phyloP scores from a whole-genome alignment of 75 land plant species.

The Pinus tabuliformis region DNA sequence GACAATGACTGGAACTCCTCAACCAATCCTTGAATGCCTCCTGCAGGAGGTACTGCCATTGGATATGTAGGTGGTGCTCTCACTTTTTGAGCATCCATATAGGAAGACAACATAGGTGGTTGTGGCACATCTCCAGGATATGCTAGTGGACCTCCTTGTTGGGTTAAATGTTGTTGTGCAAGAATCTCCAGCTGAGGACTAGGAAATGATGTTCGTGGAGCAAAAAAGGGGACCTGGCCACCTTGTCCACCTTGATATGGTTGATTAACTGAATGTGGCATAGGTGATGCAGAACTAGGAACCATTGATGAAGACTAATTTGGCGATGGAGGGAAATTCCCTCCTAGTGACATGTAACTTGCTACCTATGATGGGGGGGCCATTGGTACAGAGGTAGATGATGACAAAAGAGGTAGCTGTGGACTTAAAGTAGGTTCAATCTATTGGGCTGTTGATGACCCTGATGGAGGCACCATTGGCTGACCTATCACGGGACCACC shows the following conservation, averaged over 20 bases:
- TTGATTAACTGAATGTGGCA: no score
- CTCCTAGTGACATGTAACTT: conserved; percentile 9
- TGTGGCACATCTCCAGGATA: conserved; percentile 17
- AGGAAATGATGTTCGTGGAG: no score
- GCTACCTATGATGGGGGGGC: conserved; percentile 33
- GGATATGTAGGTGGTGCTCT: conserved; percentile 11
- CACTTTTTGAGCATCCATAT: conserved; percentile 4
- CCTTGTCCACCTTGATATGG: no score
- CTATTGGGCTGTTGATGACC: background rate
- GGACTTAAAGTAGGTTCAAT: background rate
- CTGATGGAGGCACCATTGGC: background rate
- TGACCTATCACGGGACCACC: no score
- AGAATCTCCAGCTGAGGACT: no score
- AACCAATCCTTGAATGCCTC: conserved; percentile 19
- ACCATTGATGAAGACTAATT: no score
- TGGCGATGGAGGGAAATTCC: no score
- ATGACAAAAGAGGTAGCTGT: conserved; percentile 4
- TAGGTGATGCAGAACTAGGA: no score
- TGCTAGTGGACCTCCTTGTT: no score
- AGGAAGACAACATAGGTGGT: conserved; percentile 18
- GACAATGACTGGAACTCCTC: conserved; percentile 42
- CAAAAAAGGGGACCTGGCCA: no score
- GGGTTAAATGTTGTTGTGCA: no score
- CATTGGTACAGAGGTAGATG: conserved; percentile 37
- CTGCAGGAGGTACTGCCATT: conserved; percentile 11